Percentiles rank a stretch among this genome's conserved stretches.
Evolutionary conservation across 2,329 filamentous ascomycete genomes (phyloP).

Genomic region (Xylaria sp.): DNA sequence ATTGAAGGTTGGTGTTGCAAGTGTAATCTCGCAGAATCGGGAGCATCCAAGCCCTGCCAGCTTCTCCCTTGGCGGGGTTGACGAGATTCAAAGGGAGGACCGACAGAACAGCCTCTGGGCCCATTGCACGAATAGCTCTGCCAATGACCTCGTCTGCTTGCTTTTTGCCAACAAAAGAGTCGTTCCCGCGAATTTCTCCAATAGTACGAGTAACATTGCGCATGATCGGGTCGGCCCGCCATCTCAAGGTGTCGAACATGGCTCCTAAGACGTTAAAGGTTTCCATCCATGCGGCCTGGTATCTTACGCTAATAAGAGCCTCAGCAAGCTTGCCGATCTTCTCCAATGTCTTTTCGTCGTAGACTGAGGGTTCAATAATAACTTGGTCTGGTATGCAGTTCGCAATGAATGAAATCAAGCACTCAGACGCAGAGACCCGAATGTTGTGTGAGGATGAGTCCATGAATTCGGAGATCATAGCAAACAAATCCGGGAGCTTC

Average conservation of each 20-base stretch:
- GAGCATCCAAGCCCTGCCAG: conserved; percentile 89
- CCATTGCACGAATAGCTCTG: conserved; percentile 83
- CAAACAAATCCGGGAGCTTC: conserved; percentile 80
- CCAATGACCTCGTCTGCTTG: conserved; percentile 88
- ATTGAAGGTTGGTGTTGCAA: conserved; percentile 77
- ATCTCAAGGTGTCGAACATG: conserved; percentile 81
- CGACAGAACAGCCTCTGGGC: conserved; percentile 74
- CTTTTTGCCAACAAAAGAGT: conserved; percentile 89
- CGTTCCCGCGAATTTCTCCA: conserved; percentile 80
- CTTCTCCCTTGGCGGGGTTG: conserved; percentile 68
- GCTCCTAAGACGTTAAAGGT: conserved; percentile 84
- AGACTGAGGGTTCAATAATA: conserved; percentile 82
- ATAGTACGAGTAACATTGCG: conserved; percentile 69
- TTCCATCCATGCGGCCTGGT: conserved; percentile 90
- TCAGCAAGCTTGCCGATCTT: conserved; percentile 70
- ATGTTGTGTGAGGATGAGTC: conserved; percentile 88
- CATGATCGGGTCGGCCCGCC: conserved; percentile 76
- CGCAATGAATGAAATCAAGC: conserved; percentile 84
- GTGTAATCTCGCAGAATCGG: conserved; percentile 85
- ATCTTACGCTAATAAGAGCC: conserved; percentile 78
- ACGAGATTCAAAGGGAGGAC: conserved; percentile 82
- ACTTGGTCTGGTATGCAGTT: conserved; percentile 83
- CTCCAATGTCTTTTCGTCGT: conserved; percentile 83
- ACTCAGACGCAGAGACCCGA: conserved; percentile 88
- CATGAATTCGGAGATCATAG: conserved; percentile 73